Evolutionary conservation across 176 grass and related monocot genomes (phyloP).

Genomic region (Cenchrus fungigraminus): DNA sequence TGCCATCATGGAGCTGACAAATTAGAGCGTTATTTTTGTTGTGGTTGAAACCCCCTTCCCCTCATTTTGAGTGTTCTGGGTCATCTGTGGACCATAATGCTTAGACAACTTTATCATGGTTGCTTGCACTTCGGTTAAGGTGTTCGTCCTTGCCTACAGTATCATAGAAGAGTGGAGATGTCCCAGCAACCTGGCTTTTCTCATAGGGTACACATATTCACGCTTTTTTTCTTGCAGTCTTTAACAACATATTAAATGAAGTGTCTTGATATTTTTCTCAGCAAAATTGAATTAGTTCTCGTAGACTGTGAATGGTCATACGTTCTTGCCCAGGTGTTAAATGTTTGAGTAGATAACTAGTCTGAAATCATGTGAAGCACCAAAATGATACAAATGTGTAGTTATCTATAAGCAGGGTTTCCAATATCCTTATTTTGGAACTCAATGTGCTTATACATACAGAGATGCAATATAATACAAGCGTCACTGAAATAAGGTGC

Average conservation of each 20-base stretch:
- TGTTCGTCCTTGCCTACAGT: not conserved
- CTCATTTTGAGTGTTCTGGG: not conserved
- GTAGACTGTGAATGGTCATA: too few species aligned
- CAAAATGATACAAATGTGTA: not conserved
- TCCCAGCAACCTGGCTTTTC: slow-evolving; percentile 3
- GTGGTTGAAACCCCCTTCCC: not conserved
- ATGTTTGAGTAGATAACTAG: not conserved
- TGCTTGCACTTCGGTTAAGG: not conserved
- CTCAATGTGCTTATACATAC: not conserved
- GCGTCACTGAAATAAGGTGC: not conserved
- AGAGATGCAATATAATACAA: too few species aligned
- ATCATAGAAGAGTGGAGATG: not conserved
- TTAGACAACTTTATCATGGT: not conserved
- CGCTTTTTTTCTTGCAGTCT: not conserved
- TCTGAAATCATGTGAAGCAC: not conserved
- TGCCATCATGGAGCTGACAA: too few species aligned
- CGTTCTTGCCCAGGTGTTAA: not conserved
- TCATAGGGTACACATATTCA: not conserved
- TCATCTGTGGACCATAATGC: slow-evolving; percentile 12
- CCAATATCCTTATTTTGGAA: not conserved
- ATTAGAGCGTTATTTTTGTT: slow-evolving; percentile 6
- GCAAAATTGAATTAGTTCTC: not conserved
- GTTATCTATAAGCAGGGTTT: not conserved
- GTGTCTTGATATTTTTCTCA: not conserved
- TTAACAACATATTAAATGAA: not conserved